Evolutionary conservation across 805 yeast species (phyloP).

Genomic region (Dipodascus albidus): DNA sequence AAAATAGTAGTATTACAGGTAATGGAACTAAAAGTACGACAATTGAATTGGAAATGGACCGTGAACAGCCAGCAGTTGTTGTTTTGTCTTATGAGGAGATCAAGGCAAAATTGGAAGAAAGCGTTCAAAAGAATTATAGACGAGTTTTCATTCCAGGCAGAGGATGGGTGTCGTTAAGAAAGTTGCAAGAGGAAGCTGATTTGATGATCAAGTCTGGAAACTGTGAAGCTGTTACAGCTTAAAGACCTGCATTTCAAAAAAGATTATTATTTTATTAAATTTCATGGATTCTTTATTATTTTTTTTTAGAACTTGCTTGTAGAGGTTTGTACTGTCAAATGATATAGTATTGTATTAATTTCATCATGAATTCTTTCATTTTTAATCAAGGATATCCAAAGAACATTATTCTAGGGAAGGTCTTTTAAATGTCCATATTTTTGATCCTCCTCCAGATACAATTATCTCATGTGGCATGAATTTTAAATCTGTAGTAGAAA

Average conservation of each 20-base stretch:
- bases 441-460: neutral
- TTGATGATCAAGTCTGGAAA: neutral
- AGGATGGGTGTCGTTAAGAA: conserved; percentile 18
- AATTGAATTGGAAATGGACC: conserved; percentile 2
- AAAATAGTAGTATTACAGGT: neutral
- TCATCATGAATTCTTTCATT: no score
- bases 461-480: neutral
- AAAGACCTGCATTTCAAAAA: neutral
- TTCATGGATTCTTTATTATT: neutral
- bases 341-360: no score
- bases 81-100: conserved; percentile 5
- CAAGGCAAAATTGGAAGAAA: conserved; percentile 9
- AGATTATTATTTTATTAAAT: no score
- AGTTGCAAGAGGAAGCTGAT: conserved; percentile 11
- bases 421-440: conserved; percentile 1
- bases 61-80: conserved; percentile 5
- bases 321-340: neutral
- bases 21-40: conserved; percentile 1
- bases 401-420: neutral
- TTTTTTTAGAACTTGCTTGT: neutral
- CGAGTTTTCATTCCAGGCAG: conserved; percentile 18
- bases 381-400: no score
- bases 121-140: conserved; percentile 16
- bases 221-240: neutral
- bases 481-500: neutral